Conservation (phyloP, 108 stramenopile genomes). For the Cyclotella cryptica region DNA sequence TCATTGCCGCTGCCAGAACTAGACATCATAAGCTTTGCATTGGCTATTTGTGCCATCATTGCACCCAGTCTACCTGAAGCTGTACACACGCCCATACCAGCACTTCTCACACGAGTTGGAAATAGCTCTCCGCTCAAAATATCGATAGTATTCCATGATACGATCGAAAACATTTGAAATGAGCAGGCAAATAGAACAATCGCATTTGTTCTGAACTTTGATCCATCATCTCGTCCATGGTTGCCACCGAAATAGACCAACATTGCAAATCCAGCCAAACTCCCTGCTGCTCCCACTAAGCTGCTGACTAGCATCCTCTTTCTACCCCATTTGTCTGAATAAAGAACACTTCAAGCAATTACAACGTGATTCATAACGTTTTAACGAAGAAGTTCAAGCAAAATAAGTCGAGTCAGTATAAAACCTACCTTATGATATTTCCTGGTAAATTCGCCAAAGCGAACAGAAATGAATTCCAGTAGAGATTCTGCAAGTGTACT, state of each 20-base stretch:
- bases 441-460: conserved; percentile 77
- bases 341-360: conserved; percentile 34
- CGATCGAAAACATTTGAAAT: conserved; percentile 78
- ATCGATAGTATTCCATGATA: conserved; percentile 84
- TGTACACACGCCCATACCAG: conserved; percentile 83
- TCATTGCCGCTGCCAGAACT: background rate
- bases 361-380: no score
- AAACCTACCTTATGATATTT: conserved; percentile 50
- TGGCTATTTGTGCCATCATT: conserved; percentile 79
- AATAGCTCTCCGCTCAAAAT: conserved; percentile 75
- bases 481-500: conserved; percentile 76
- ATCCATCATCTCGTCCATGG: background rate
- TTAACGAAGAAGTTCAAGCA: no score
- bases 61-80: conserved; percentile 78
- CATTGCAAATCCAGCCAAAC: conserved; percentile 66
- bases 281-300: conserved; percentile 52
- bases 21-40: conserved; percentile 56
- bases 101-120: conserved; percentile 74
- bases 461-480: conserved; percentile 82
- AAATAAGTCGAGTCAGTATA: background rate
- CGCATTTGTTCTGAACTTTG: conserved; percentile 25
- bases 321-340: conserved; percentile 67
- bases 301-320: conserved; percentile 59
- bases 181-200: conserved; percentile 71
- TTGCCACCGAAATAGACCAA: conserved; percentile 31